phyloP scores from a whole-genome alignment of 192 early-diverging fungal species.

The Pilobolus umbonatus region DNA sequence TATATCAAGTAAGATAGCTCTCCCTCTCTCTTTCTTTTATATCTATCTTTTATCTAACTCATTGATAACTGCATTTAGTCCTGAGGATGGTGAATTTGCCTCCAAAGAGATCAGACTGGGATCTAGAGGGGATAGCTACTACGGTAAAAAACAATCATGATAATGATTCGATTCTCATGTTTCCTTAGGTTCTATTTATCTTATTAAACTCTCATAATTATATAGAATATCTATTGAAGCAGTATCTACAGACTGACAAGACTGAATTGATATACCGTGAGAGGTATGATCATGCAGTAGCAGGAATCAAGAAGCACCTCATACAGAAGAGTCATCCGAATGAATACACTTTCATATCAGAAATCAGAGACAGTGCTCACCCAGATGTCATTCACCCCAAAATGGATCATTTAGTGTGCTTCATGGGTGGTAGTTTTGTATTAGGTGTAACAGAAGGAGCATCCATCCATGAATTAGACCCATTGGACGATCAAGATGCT shows the following conservation, averaged over 20 bases:
- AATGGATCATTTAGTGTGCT: conserved; percentile 96
- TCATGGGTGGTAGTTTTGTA: conserved; percentile 80
- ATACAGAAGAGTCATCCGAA: conserved; percentile 52
- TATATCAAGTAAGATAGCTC: conserved; percentile 46
- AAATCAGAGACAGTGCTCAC: conserved; percentile 33
- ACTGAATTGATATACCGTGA: conserved; percentile 57
- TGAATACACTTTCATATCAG: conserved; percentile 62
- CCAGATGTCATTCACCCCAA: conserved; percentile 43
- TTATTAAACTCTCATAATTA: not conserved
- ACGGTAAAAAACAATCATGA: conserved; percentile 47
- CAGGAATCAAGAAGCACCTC: conserved; percentile 64
- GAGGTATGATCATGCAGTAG: conserved; percentile 60
- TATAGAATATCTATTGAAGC: conserved; percentile 88
- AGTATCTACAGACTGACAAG: conserved; percentile 69
- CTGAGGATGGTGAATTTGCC: conserved; percentile 52
- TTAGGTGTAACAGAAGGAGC: conserved; percentile 66
- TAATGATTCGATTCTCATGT: too few species aligned
- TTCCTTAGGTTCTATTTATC: not conserved
- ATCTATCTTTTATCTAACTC: not conserved
- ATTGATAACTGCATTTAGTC: conserved; percentile 22
- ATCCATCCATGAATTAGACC: conserved; percentile 27
- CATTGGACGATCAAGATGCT: conserved; percentile 42
- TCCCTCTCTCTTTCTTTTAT: not conserved
- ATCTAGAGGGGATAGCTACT: conserved; percentile 83
- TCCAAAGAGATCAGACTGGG: conserved; percentile 67